Evolutionary conservation across 129 eudicot species (phyloP), one percentile per base, ranked within the genome.

Genomic region (Glebionis coronaria): DNA sequence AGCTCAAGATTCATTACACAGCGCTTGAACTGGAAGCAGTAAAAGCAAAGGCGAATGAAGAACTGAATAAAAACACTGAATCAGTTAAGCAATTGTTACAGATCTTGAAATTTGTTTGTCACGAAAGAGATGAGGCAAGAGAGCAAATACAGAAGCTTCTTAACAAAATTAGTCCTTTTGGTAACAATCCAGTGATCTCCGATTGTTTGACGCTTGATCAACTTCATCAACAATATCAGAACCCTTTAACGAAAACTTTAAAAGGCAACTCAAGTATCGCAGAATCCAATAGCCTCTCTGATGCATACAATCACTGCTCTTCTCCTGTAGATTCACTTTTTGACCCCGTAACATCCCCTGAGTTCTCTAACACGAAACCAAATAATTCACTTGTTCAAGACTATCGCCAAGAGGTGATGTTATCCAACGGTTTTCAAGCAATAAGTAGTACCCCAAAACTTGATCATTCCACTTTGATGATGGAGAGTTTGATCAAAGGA

Each of bases 101-200:
- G 1, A 75, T 86, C 15, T 68, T 94, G 23, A 82, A 87, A 29
- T 52, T 73, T 38, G 88, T 84, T 53, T 79, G 74, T n/a, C 80
- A 86, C 31, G 93, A 93, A 81, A 80, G 99, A 73, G 97, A 93
- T 77, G 95, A 93, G 82, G 95, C 99, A n/a, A 82, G 70, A 73
- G 68, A 77, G 8, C 88, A 84, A 65, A 78, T 89, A 18, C 84
- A 82, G 8, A 73, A 79, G 28, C 70, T 93, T n/a, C 82, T 81
- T 27, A 75, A 66, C 77, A 83, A 83, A 25, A 14, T 80, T 8
- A 80, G 19, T 50, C 74, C 69, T 44, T 54, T 67, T 42, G 42
- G 7, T 19, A 69, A 59, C 46, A 67, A 50, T 49, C 3, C 61
- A 12, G 29, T 65, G 40, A 10, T 46, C 67, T 59, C 19, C 0